Evolutionary conservation across 306 rosid species (phyloP).

Genomic region (Elaeagnus macrophylla): DNA sequence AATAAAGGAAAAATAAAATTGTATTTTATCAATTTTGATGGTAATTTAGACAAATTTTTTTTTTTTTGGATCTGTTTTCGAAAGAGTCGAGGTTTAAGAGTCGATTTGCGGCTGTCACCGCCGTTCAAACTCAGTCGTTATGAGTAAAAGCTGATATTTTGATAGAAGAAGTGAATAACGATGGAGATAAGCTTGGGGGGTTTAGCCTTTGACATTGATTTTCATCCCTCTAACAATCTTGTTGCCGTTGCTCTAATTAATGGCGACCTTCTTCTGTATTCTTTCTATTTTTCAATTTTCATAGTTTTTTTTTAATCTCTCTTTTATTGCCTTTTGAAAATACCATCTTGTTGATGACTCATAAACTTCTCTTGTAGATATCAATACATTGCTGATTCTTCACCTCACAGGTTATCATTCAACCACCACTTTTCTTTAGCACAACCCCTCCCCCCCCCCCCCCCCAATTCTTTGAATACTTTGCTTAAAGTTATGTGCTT

Average conservation of each 20-base stretch:
- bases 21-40: too few relatives aligned
- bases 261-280: constrained; percentile 59
- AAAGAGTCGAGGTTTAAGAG: too few relatives aligned
- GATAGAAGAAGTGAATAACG: too few relatives aligned
- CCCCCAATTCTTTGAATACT: not conserved
- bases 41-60: too few relatives aligned
- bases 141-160: too few relatives aligned
- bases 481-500: not conserved
- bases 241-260: constrained; percentile 53
- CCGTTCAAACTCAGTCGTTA: too few relatives aligned
- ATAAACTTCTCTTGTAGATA: constrained; percentile 28
- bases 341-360: not conserved
- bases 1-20: too few relatives aligned
- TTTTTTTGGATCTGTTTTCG: too few relatives aligned
- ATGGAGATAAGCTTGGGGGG: constrained; percentile 67
- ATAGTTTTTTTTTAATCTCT: not conserved
- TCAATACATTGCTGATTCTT: constrained; percentile 40
- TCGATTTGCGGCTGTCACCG: too few relatives aligned
- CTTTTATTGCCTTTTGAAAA: not conserved
- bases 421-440: not conserved
- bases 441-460: too few relatives aligned
- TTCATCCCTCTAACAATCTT: constrained; percentile 57
- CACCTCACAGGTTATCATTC: constrained; percentile 41
- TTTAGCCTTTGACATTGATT: constrained; percentile 69
- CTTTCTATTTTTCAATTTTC: too few relatives aligned